These are phyloP conservation scores for Leccinum rimulosum DNA, from an alignment of 768 basidiomycete genomes.

Conservation along the genomic window DNA sequence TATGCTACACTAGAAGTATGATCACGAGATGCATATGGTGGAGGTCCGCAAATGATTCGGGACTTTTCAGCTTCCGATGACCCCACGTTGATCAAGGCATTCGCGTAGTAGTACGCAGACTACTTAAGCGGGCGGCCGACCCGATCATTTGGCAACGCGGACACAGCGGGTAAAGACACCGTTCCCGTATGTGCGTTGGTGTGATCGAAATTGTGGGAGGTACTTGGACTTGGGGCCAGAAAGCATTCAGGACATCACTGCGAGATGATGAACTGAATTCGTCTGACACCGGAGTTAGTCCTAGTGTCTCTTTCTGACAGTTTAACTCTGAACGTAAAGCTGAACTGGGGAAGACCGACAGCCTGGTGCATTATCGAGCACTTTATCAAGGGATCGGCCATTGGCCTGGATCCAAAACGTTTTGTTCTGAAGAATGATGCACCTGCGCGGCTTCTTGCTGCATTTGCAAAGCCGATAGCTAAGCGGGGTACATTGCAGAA, in stretches of 20 bases:
- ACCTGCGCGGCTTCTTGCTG: neutral
- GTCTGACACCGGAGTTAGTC: neutral
- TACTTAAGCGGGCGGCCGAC: neutral
- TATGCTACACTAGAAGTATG: slow-evolving; percentile 7
- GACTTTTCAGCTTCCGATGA: neutral
- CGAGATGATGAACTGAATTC: neutral
- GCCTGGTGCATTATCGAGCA: neutral
- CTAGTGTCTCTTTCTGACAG: neutral
- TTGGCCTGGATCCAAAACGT: slow-evolving; percentile 2
- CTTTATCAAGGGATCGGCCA: neutral
- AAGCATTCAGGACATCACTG: slow-evolving; percentile 3
- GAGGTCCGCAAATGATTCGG: neutral
- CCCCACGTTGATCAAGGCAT: slow-evolving; percentile 13
- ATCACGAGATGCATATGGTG: neutral
- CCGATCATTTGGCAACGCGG: slow-evolving; percentile 10
- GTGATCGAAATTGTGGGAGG: slow-evolving; percentile 7
- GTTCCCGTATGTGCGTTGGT: neutral
- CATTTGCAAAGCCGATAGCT: neutral
- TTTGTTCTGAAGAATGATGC: neutral
- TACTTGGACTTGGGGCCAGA: neutral
- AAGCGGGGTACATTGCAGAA: neutral
- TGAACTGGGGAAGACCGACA: neutral
- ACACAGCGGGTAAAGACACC: slow-evolving; percentile 6
- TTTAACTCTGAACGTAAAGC: neutral
- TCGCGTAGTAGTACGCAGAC: slow-evolving; percentile 4